These are phyloP conservation scores for Rhododendron vialii DNA, from an alignment of 148 eudicot species.

Conservation along the genomic window DNA sequence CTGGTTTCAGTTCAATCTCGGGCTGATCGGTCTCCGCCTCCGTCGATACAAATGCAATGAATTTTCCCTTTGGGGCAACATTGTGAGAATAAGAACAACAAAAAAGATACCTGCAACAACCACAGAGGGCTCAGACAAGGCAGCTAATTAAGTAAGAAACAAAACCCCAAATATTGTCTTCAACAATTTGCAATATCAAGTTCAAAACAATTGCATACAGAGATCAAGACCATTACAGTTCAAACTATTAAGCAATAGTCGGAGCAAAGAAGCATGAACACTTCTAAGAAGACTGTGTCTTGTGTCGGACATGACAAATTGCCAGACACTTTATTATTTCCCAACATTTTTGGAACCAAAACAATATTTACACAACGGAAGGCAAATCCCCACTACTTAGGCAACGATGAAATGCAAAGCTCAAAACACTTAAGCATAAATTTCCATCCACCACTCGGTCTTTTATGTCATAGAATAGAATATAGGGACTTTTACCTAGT, in stretches of 20 bases:
- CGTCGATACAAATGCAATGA: conserved; percentile 91
- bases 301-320: not conserved
- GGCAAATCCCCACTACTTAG: not conserved
- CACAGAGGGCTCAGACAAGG: not conserved
- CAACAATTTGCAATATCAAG: not conserved
- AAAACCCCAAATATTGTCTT: not conserved
- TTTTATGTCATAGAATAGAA: not conserved
- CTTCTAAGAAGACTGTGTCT: not conserved
- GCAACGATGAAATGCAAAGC: not conserved
- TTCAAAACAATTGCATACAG: not conserved
- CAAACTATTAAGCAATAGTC: not conserved
- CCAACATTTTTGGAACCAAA: not conserved
- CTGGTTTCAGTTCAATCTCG: conserved; percentile 75
- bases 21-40: conserved; percentile 94
- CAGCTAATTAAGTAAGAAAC: not conserved
- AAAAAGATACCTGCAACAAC: conserved; percentile 72
- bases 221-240: not conserved
- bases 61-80: conserved; percentile 94
- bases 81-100: conserved; percentile 93
- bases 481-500: not conserved
- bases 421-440: not conserved
- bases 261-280: not conserved
- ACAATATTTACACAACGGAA: not conserved
- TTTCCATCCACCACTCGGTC: not conserved
- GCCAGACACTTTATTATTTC: not conserved